Evolutionary conservation across 352 stramenopile species (phyloP).

Genomic region (Pythium folliculosum): DNA sequence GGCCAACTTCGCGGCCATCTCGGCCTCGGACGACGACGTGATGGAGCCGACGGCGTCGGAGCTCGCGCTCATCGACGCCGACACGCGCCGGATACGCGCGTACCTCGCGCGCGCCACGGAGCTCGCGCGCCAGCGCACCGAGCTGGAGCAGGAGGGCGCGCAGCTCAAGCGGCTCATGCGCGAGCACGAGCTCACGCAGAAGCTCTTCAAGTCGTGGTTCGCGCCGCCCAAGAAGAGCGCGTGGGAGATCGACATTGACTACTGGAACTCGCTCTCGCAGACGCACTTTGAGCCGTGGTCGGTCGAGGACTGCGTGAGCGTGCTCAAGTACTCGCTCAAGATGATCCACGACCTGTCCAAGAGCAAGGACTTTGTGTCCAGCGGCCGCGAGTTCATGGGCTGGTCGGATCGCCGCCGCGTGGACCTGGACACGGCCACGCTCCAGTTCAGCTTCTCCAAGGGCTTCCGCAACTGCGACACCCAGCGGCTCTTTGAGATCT

Average conservation of each 20-base stretch:
- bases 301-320: slow-evolving; percentile 26
- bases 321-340: slow-evolving; percentile 30
- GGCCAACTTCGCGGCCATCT: slow-evolving; percentile 24
- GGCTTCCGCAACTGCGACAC: slow-evolving; percentile 30
- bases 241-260: slow-evolving; percentile 31
- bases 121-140: slow-evolving; percentile 11
- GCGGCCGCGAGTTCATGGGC: slow-evolving; percentile 32
- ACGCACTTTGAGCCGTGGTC: slow-evolving; percentile 24
- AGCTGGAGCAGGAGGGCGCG: slow-evolving; percentile 20
- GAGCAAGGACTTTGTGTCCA: slow-evolving; percentile 32
- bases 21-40: slow-evolving; percentile 10
- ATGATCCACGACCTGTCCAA: slow-evolving; percentile 28
- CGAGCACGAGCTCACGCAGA: slow-evolving; percentile 29
- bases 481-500: slow-evolving; percentile 29
- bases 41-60: background rate
- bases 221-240: slow-evolving; percentile 24
- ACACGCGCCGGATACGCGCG: slow-evolving; percentile 23
- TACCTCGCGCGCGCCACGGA: slow-evolving; percentile 19
- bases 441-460: slow-evolving; percentile 36
- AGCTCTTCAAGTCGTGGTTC: slow-evolving; percentile 31
- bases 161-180: slow-evolving; percentile 27
- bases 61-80: slow-evolving; percentile 4
- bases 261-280: slow-evolving; percentile 28
- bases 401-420: slow-evolving; percentile 28
- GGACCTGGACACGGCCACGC: slow-evolving; percentile 26